phyloP scores from a whole-genome alignment of 805 yeast genomes.

The Teunomyces panamensis region DNA sequence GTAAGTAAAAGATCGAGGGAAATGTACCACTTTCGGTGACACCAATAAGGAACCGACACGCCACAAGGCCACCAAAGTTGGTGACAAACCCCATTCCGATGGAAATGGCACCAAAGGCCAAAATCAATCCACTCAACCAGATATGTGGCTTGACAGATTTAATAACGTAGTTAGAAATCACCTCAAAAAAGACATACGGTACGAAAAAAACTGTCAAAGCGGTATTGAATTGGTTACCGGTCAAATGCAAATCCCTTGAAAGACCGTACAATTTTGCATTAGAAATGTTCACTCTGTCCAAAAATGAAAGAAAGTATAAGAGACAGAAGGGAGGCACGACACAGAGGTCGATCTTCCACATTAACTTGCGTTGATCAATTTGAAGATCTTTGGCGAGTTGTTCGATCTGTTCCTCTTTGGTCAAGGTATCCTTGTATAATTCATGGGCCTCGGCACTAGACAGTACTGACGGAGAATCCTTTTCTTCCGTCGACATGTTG shows the following conservation, averaged over 20 bases:
- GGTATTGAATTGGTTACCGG: conserved; percentile 58
- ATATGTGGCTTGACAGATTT: conserved; percentile 60
- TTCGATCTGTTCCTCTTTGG: conserved; percentile 14
- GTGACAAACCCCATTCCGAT: conserved; percentile 64
- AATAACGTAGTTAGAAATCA: conserved; percentile 60
- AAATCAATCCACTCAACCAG: conserved; percentile 59
- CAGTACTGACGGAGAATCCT: not conserved
- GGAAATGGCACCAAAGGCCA: conserved; percentile 61
- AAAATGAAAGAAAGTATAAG: conserved; percentile 70
- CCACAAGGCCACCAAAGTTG: conserved; percentile 56
- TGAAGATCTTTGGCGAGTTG: conserved; percentile 31
- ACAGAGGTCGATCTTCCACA: conserved; percentile 64
- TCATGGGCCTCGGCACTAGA: not conserved
- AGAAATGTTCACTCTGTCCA: conserved; percentile 80
- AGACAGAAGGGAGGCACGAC: conserved; percentile 77
- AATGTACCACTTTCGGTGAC: conserved; percentile 68
- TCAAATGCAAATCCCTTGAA: conserved; percentile 49
- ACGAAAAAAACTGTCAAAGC: conserved; percentile 70
- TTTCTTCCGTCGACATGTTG: not conserved
- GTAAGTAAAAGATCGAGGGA: conserved; percentile 71
- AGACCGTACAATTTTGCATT: conserved; percentile 77
- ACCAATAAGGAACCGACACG: conserved; percentile 65
- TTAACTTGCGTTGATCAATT: conserved; percentile 52
- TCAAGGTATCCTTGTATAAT: not conserved
- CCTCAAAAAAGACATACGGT: conserved; percentile 64